Evolutionary conservation across 306 rosid genomes (phyloP).

Genomic region (Vicia villosa): DNA sequence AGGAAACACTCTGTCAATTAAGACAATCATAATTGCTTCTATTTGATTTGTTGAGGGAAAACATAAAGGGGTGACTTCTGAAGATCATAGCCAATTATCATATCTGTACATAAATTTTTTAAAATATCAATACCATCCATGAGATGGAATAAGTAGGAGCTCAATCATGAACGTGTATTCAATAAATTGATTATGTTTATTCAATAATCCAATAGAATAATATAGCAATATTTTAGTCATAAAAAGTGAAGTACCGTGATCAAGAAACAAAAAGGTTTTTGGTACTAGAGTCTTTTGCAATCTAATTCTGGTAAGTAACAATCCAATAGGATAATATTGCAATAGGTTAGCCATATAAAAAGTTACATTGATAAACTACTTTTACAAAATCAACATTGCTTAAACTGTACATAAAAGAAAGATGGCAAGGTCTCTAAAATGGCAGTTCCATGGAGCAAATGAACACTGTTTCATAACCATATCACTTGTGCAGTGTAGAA

Average conservation of each 20-base stretch:
- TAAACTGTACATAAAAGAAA: conserved; percentile 13
- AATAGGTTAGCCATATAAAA: conserved; percentile 2
- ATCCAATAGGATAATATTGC: conserved; percentile 2
- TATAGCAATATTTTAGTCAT: no score
- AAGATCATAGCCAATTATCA: not conserved
- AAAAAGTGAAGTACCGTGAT: not conserved
- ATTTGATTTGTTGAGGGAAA: not conserved
- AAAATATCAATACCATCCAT: conserved; percentile 15
- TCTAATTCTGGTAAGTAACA: not conserved
- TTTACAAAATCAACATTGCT: not conserved
- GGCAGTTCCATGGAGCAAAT: conserved; percentile 20
- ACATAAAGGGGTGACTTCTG: conserved; percentile 21
- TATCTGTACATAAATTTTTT: conserved; percentile 7
- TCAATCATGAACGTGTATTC: not conserved
- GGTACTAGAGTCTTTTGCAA: not conserved
- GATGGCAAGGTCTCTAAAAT: not conserved
- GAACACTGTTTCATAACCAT: conserved; percentile 14
- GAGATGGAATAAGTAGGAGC: conserved; percentile 28
- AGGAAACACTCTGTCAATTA: conserved; percentile 12
- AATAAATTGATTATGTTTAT: not conserved
- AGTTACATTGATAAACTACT: not conserved
- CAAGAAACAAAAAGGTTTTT: not conserved
- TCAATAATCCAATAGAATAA: not conserved
- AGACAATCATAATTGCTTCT: conserved; percentile 6
- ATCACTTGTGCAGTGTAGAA: conserved; percentile 21